Conservation (phyloP, 805 yeast genomes). For the Candida nonsorbophila region DNA sequence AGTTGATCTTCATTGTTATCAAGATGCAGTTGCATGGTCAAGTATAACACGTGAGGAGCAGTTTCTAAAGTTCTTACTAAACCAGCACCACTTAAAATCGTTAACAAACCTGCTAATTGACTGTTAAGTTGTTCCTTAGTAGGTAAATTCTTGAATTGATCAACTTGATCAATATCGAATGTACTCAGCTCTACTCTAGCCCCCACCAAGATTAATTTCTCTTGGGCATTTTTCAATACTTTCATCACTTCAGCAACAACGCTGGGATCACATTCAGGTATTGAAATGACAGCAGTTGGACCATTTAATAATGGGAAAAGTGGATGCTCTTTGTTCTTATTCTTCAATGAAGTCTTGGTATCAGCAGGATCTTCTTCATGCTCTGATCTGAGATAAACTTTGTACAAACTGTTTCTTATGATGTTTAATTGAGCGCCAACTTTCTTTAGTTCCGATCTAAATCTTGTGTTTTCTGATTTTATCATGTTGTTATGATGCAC, state of each 20-base stretch:
- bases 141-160: slow-evolving; percentile 69
- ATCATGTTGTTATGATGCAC: slow-evolving; percentile 81
- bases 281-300: slow-evolving; percentile 76
- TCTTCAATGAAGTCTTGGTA: slow-evolving; percentile 41
- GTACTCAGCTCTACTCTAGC: slow-evolving; percentile 69
- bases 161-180: slow-evolving; percentile 47
- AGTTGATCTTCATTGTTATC: slow-evolving; percentile 6
- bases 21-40: slow-evolving; percentile 57
- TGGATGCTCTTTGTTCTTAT: slow-evolving; percentile 54
- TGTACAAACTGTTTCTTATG: slow-evolving; percentile 64
- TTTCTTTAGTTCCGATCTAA: slow-evolving; percentile 56
- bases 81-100: slow-evolving; percentile 86
- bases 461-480: slow-evolving; percentile 59
- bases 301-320: slow-evolving; percentile 67
- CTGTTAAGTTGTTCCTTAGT: slow-evolving; percentile 65
- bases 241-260: slow-evolving; percentile 58
- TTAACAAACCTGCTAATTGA: slow-evolving; percentile 77
- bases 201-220: slow-evolving; percentile 76
- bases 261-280: slow-evolving; percentile 67
- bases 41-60: slow-evolving; percentile 60
- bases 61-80: slow-evolving; percentile 75
- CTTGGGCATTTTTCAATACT: slow-evolving; percentile 57
- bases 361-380: slow-evolving; percentile 71
- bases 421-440: slow-evolving; percentile 69
- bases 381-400: slow-evolving; percentile 70